These are phyloP conservation scores for Spencermartinsiella ligniputridi DNA, from an alignment of 1,139 yeast genomes.

Conservation along the genomic window DNA sequence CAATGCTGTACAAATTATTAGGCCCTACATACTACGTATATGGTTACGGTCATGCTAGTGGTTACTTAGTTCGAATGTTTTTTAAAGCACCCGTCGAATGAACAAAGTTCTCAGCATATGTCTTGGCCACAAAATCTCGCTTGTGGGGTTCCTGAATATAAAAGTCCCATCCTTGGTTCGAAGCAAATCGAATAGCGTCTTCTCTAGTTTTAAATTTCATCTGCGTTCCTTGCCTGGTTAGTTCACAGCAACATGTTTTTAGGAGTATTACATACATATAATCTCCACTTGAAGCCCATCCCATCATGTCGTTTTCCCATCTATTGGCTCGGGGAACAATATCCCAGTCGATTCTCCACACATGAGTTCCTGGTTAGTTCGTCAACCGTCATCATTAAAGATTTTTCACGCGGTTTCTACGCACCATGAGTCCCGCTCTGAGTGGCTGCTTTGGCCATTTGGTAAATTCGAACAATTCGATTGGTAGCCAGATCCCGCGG, in stretches of 20 bases:
- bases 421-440: constrained; percentile 54
- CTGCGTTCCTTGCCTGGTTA: constrained; percentile 57
- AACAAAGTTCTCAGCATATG: constrained; percentile 65
- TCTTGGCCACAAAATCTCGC: constrained; percentile 71
- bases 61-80: constrained; percentile 77
- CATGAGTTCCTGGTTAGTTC: constrained; percentile 25
- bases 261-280: constrained; percentile 46
- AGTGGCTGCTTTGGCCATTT: constrained; percentile 76
- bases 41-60: too few relatives aligned
- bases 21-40: background rate
- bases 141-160: constrained; percentile 77
- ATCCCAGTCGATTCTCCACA: constrained; percentile 86
- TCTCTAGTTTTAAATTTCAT: constrained; percentile 73
- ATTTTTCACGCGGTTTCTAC: background rate
- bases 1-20: too few relatives aligned
- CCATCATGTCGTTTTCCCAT: constrained; percentile 89
- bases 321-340: constrained; percentile 70
- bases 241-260: background rate
- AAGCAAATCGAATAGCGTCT: constrained; percentile 74
- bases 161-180: constrained; percentile 80
- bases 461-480: constrained; percentile 72
- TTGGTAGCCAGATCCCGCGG: constrained; percentile 59
- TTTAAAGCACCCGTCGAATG: constrained; percentile 71
- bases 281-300: constrained; percentile 78
- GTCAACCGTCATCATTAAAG: background rate